Conservation (phyloP, 1,139 yeast genomes). For the Sporopachydermia cereana region DNA sequence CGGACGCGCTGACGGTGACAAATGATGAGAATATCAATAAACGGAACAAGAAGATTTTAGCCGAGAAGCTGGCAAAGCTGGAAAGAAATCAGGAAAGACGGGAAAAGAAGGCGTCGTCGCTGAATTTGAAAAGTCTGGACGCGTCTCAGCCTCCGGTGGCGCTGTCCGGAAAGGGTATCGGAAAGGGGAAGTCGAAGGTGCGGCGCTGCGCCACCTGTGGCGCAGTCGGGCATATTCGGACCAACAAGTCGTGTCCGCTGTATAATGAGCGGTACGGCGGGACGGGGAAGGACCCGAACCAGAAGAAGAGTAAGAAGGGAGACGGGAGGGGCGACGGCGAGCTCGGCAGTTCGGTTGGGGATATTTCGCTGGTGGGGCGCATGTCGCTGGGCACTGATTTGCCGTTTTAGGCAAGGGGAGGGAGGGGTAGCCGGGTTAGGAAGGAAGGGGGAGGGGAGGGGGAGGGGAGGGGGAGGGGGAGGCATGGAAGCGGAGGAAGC, state of each 20-base stretch:
- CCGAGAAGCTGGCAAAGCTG: slow-evolving; percentile 74
- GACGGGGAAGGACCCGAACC: slow-evolving; percentile 4
- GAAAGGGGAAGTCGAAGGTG: slow-evolving; percentile 50
- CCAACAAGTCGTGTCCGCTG: slow-evolving; percentile 86
- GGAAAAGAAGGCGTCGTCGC: slow-evolving; percentile 14
- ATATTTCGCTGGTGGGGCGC: neutral
- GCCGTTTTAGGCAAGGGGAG: neutral
- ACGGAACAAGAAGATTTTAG: slow-evolving; percentile 66
- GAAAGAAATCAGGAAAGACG: slow-evolving; percentile 64
- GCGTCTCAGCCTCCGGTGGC: slow-evolving; percentile 28
- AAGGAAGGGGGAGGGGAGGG: neutral
- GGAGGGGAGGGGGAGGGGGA: slow-evolving; percentile 46
- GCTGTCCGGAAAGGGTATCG: slow-evolving; percentile 20
- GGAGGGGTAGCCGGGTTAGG: neutral
- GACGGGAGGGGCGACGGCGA: neutral
- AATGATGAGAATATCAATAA: slow-evolving; percentile 78
- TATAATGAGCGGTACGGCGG: slow-evolving; percentile 34
- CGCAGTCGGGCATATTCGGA: slow-evolving; percentile 86
- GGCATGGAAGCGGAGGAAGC: slow-evolving; percentile 33
- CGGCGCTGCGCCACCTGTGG: slow-evolving; percentile 93
- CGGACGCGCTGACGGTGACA: slow-evolving; percentile 65
- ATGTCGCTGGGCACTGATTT: slow-evolving; percentile 2
- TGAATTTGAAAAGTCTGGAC: slow-evolving; percentile 38
- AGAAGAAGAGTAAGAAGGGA: slow-evolving; percentile 4
- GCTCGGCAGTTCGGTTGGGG: neutral